Percentiles rank a stretch among this genome's conserved stretches.
Conservation (phyloP, 345 rosid species). For the Chamaenerion angustifolium region DNA sequence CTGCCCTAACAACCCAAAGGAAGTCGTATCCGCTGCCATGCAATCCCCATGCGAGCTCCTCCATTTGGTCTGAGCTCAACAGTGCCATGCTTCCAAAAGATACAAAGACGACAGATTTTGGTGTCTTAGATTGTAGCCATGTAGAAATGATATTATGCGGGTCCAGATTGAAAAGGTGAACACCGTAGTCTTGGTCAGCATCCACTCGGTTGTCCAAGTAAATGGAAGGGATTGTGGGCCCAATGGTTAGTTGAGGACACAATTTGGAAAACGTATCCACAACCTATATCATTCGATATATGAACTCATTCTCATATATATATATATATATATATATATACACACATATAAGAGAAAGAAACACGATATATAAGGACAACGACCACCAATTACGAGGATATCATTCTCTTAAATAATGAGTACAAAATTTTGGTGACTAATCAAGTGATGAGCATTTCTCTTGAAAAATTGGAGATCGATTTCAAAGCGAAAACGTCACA, state of each 20-base stretch:
- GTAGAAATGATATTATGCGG: conserved; percentile 4
- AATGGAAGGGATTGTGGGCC: conserved; percentile 56
- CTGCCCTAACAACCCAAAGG: conserved; percentile 42
- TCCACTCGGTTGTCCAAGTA: conserved; percentile 36
- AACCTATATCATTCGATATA: too few species aligned
- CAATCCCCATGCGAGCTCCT: conserved; percentile 36
- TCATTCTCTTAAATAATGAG: background rate
- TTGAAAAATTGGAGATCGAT: too few species aligned
- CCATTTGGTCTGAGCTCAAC: conserved; percentile 28
- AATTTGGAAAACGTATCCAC: conserved; percentile 29
- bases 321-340: too few species aligned
- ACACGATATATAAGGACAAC: too few species aligned
- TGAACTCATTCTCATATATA: too few species aligned
- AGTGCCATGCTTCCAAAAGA: conserved; percentile 58
- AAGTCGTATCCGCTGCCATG: conserved; percentile 16
- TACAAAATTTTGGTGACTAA: too few species aligned
- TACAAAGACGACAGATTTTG: conserved; percentile 39
- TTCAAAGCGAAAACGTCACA: too few species aligned
- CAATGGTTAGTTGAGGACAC: conserved; percentile 33
- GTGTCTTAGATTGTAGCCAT: conserved; percentile 39
- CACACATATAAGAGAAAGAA: too few species aligned
- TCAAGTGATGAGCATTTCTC: too few species aligned
- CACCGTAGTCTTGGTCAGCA: conserved; percentile 30
- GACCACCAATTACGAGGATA: too few species aligned
- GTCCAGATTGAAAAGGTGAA: conserved; percentile 28